phyloP scores from a whole-genome alignment of 768 basidiomycete species.

The Inosperma sp. region DNA sequence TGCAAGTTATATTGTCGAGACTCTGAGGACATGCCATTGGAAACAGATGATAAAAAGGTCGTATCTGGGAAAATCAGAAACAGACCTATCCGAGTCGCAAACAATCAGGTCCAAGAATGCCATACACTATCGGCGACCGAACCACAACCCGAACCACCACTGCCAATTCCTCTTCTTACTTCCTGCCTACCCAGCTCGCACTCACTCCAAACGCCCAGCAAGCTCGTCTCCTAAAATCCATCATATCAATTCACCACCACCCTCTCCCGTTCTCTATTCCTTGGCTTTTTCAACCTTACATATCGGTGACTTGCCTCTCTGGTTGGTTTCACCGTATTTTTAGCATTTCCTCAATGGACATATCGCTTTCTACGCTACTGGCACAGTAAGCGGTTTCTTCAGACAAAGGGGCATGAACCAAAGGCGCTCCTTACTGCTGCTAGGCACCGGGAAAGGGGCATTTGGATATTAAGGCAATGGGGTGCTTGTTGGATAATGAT shows the following conservation, averaged over 20 bases:
- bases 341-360: conserved; percentile 63
- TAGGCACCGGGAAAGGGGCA: no score
- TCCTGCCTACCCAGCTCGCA: no score
- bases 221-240: no score
- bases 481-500: no score
- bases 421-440: conserved; percentile 52
- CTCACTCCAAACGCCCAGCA: no score
- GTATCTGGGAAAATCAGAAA: no score
- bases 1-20: no score
- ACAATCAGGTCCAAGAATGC: conserved; percentile 50
- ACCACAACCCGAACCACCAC: conserved; percentile 37
- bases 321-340: conserved; percentile 82
- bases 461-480: conserved; percentile 77
- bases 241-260: no score
- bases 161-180: conserved; percentile 26
- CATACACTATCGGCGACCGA: conserved; percentile 32
- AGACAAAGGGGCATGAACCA: conserved; percentile 28
- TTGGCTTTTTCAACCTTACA: no score
- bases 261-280: no score
- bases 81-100: conserved; percentile 51
- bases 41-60: no score
- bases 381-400: conserved; percentile 34
- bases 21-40: no score
- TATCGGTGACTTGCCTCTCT: conserved; percentile 65
- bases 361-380: conserved; percentile 48